phyloP scores from a whole-genome alignment of 140 eudicot species.

The Senecio squalidus region DNA sequence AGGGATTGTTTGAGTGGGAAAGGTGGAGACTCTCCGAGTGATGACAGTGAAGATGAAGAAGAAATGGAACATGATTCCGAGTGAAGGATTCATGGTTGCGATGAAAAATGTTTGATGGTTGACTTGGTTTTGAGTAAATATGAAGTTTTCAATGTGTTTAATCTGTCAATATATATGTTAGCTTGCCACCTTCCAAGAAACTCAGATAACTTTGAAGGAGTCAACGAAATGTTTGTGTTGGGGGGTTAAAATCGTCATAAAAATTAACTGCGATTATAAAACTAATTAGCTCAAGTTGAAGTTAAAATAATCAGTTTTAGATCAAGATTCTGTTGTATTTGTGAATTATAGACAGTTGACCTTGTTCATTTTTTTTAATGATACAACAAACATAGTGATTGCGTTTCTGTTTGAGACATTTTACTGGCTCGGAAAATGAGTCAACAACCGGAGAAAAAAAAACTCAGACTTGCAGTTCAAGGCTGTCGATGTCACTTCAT shows the following conservation, averaged over 20 bases:
- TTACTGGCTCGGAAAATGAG: too few species aligned
- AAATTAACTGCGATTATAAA: not conserved
- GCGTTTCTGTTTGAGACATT: too few species aligned
- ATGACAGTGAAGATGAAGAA: constrained; percentile 13
- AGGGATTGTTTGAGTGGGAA: constrained; percentile 19
- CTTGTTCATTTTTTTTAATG: not conserved
- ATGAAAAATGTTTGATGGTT: constrained; percentile 17
- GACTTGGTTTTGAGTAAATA: constrained; percentile 13
- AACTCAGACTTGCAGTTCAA: not conserved
- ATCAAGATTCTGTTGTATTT: not conserved
- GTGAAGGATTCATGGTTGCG: constrained; percentile 29
- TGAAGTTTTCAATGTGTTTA: not conserved
- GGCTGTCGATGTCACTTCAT: not conserved
- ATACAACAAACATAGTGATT: too few species aligned
- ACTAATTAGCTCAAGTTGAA: too few species aligned
- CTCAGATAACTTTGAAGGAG: not conserved
- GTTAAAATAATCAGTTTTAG: too few species aligned
- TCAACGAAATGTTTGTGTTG: not conserved
- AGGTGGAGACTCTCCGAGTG: constrained; percentile 9
- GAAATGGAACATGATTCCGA: too few species aligned
- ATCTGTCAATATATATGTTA: not conserved
- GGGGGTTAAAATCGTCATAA: not conserved
- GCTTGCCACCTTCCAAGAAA: constrained; percentile 14
- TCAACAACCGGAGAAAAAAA: not conserved
- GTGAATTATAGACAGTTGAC: not conserved